Conservation (phyloP, 805 yeast species). For the Candida palmyrensis region DNA sequence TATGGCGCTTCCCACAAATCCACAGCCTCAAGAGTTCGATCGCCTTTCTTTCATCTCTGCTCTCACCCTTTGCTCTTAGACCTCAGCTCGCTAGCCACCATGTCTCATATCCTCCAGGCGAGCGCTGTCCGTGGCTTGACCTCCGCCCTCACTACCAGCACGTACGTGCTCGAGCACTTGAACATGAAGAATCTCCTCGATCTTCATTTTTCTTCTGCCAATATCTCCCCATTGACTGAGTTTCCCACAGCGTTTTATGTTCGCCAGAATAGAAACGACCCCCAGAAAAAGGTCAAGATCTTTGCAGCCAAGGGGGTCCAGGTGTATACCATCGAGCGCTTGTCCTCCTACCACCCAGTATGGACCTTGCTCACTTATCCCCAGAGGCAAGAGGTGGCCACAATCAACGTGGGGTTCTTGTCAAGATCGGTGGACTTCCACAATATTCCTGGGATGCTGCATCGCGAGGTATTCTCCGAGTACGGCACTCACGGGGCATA, state of each 20-base stretch:
- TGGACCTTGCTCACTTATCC: conserved; percentile 49
- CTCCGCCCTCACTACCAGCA: conserved; percentile 31
- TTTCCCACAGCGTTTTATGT: conserved; percentile 41
- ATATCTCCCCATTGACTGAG: conserved; percentile 32
- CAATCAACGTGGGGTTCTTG: conserved; percentile 45
- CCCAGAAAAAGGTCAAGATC: conserved; percentile 43
- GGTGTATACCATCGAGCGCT: conserved; percentile 48
- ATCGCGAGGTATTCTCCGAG: conserved; percentile 36
- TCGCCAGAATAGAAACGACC: conserved; percentile 45
- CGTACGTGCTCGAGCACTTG: conserved; percentile 40
- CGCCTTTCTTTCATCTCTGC: no score
- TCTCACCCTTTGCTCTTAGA: no score
- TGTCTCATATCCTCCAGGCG: conserved; percentile 37
- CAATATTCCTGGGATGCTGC: conserved; percentile 38
- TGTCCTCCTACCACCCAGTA: conserved; percentile 40
- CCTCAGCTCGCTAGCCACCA: conserved; percentile 5
- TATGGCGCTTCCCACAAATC: no score
- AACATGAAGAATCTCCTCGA: conserved; percentile 33
- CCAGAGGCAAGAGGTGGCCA: conserved; percentile 42
- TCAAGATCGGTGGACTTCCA: conserved; percentile 46
- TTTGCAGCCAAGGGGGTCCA: conserved; percentile 40
- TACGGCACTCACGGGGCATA: conserved; percentile 34
- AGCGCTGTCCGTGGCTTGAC: conserved; percentile 43
- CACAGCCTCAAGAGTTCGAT: no score
- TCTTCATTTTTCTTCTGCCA: conserved; percentile 35